phyloP scores from a whole-genome alignment of 2,329 filamentous ascomycete genomes.

The Xylaria sp. region DNA sequence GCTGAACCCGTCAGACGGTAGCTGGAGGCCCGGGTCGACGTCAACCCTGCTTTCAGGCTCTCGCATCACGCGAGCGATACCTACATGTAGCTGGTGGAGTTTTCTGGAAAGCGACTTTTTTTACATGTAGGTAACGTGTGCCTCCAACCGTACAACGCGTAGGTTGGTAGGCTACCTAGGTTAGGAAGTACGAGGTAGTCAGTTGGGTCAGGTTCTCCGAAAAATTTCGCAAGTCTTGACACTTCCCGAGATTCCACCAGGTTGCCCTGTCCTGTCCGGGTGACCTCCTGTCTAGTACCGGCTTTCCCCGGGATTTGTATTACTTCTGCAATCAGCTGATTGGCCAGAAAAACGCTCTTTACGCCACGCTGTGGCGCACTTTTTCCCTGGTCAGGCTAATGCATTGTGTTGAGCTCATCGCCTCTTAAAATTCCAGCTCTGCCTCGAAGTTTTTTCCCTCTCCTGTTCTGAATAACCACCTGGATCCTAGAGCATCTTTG shows the following conservation, averaged over 20 bases:
- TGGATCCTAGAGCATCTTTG: slow-evolving; percentile 4
- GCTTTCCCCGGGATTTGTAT: slow-evolving; percentile 34
- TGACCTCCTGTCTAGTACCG: slow-evolving; percentile 16
- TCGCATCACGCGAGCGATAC: no score
- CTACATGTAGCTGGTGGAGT: no score
- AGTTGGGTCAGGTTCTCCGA: slow-evolving; percentile 13
- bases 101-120: no score
- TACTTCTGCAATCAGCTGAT: slow-evolving; percentile 39
- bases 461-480: slow-evolving; percentile 8
- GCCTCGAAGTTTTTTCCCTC: slow-evolving; percentile 29
- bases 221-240: slow-evolving; percentile 17
- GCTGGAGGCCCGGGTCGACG: no score
- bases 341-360: slow-evolving; percentile 37
- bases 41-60: no score
- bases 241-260: slow-evolving; percentile 21
- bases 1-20: no score
- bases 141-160: no score
- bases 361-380: slow-evolving; percentile 41
- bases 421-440: slow-evolving; percentile 34
- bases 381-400: slow-evolving; percentile 21
- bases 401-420: slow-evolving; percentile 37
- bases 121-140: no score
- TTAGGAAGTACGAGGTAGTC: not conserved
- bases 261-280: slow-evolving; percentile 8
- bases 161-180: not conserved